These are phyloP conservation scores for Cryphonectria radicalis DNA, from an alignment of 2,329 filamentous ascomycete genomes.

Conservation along the genomic window DNA sequence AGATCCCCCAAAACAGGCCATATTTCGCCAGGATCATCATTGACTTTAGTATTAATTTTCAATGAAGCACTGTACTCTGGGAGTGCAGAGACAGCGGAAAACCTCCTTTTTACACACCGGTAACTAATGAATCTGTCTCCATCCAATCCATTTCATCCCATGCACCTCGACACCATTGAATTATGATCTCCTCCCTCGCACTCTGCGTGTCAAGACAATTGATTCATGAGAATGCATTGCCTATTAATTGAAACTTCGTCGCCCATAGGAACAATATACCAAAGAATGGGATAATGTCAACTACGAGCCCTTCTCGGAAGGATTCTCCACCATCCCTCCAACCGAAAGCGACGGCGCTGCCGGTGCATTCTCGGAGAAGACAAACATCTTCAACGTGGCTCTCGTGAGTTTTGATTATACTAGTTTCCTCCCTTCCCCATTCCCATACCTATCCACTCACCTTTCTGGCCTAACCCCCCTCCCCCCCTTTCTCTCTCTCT, in stretches of 20 bases:
- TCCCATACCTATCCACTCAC: neutral
- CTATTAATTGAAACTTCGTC: neutral
- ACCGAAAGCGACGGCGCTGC: constrained; percentile 10
- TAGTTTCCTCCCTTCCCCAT: neutral
- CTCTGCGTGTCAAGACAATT: neutral
- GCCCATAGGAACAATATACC: constrained; percentile 11
- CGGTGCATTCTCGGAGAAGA: neutral
- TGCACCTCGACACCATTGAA: neutral
- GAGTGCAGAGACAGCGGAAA: neutral
- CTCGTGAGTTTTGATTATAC: neutral
- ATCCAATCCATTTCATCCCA: too few species aligned
- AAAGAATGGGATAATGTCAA: constrained; percentile 20
- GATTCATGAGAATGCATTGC: too few species aligned
- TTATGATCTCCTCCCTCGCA: neutral
- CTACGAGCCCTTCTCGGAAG: constrained; percentile 22
- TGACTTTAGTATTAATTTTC: neutral
- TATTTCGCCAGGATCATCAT: neutral
- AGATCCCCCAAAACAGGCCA: neutral
- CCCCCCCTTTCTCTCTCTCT: too few species aligned
- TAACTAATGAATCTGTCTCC: neutral
- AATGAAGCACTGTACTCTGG: neutral
- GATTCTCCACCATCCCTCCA: neutral
- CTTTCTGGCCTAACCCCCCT: too few species aligned
- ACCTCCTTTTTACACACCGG: neutral
- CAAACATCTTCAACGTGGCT: constrained; percentile 11